phyloP scores from a whole-genome alignment of 805 yeast genomes.

The Metschnikowia chrysomelidarum region DNA sequence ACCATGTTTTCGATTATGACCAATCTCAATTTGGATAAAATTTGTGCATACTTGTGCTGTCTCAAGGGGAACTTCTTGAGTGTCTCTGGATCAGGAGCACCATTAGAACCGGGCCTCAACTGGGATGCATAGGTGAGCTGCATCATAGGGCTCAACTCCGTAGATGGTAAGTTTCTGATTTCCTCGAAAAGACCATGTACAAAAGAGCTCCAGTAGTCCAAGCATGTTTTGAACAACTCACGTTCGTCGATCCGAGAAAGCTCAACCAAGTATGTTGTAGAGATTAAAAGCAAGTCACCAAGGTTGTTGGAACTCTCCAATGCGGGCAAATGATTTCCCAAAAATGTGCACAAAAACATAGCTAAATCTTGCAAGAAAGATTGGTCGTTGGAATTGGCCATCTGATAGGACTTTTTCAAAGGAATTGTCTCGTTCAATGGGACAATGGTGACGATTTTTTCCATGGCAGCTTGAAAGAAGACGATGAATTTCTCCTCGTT shows the following conservation, averaged over 20 bases:
- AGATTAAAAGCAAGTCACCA: constrained; percentile 60
- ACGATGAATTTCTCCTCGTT: constrained; percentile 55
- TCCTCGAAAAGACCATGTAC: constrained; percentile 84
- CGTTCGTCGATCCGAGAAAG: constrained; percentile 91
- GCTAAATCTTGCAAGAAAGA: constrained; percentile 94
- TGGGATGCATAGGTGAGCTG: constrained; percentile 53
- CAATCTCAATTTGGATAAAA: constrained; percentile 78
- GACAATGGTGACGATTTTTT: constrained; percentile 62
- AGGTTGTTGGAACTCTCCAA: constrained; percentile 54
- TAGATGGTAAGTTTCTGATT: constrained; percentile 74
- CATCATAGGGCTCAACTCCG: constrained; percentile 71
- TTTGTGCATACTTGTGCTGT: constrained; percentile 75
- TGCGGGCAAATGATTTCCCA: constrained; percentile 66
- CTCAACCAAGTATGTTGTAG: constrained; percentile 79
- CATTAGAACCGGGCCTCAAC: constrained; percentile 51
- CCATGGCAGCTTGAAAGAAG: constrained; percentile 73
- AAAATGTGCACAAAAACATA: constrained; percentile 83
- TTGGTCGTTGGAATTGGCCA: constrained; percentile 81
- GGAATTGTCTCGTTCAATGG: constrained; percentile 62
- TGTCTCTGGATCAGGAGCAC: constrained; percentile 82
- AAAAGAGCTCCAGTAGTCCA: constrained; percentile 90
- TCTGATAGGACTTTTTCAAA: constrained; percentile 65
- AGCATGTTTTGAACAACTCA: constrained; percentile 90
- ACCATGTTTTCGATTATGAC: constrained; percentile 98
- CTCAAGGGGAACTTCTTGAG: constrained; percentile 80